phyloP scores from a whole-genome alignment of 345 rosid species.

The Ailanthus altissimus region DNA sequence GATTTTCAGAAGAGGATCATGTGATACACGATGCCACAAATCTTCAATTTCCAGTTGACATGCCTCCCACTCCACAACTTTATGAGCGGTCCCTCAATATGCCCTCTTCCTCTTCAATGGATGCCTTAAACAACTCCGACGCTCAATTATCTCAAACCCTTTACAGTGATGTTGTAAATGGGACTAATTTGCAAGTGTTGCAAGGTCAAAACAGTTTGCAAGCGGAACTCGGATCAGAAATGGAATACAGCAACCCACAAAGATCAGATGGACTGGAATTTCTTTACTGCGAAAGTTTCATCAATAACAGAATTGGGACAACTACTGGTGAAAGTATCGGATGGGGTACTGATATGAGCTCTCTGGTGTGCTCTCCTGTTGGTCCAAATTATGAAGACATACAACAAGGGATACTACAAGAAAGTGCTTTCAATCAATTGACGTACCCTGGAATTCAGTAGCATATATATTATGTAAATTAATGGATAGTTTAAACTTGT shows the following conservation, averaged over 20 bases:
- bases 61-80: conserved; percentile 18
- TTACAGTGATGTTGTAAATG: conserved; percentile 18
- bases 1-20: conserved; percentile 36
- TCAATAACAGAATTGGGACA: conserved; percentile 15
- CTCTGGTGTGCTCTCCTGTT: conserved; percentile 28
- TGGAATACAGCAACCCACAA: conserved; percentile 25
- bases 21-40: conserved; percentile 9
- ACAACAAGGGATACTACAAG: conserved; percentile 32
- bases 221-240: conserved; percentile 31
- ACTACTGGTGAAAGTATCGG: conserved; percentile 20
- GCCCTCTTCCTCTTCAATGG: conserved; percentile 31
- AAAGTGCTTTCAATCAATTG: conserved; percentile 26
- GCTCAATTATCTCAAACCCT: conserved; percentile 26
- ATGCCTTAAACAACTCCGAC: conserved; percentile 18
- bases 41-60: conserved; percentile 28
- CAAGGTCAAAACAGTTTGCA: conserved; percentile 37
- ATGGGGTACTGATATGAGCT: conserved; percentile 32
- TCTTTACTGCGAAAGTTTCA: conserved; percentile 32
- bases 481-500: conserved; percentile 12
- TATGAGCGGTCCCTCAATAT: conserved; percentile 27
- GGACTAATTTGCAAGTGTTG: conserved; percentile 22
- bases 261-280: conserved; percentile 53
- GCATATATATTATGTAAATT: conserved; percentile 3
- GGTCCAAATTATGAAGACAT: conserved; percentile 32
- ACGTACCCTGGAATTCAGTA: conserved; percentile 31